Base-by-base conservation (phyloP, 1,284 basidiomycete species). In the Tilletia indica region DNA sequence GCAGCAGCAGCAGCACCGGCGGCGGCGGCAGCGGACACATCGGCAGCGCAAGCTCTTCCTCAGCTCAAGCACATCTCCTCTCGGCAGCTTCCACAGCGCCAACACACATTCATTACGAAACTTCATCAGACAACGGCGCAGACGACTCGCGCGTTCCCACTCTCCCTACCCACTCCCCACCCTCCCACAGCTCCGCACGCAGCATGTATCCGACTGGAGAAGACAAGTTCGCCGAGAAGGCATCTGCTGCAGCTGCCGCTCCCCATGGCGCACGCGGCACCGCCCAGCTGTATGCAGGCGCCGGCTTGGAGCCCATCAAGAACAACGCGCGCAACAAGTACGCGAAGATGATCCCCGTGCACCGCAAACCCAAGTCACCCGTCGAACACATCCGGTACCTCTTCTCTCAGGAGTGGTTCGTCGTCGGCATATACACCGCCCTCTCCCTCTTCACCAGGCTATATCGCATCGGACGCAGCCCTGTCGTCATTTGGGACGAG, bases 401-500 rank as follows among this genome's bases (percentile, higher is more conserved):
- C 5, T 64, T 74, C 49, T 70, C 73, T n/a, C 74, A 79, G 54
- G 81, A 82, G 48, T 74, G 75, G 64, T 72, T 77, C 66, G 72
- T 82, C 67, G 71, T 77, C 19, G 88, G 90, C 70, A 87, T 95
- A 70, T 99, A 99, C 87, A 97, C 94, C 42, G 88, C 97, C 58
- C 89, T 98, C 72, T 90, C 93, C 38, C 94, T 96, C 87, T 92
- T 92, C 88, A 98, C 96, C 8, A 91, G 96, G 49, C 95, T 93
- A 85, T 93, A 95, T 88, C 89, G 91, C 76, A 99, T 99, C 73
- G 96, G 96, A n/a, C 89, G 90, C 71, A 89, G 92, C 69, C 89
- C 91, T 80, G 85, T 89, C 76, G 96, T 99, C 85, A 90, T 98
- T 72, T 99, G 97, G 96, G 97, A 99, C 85, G 97, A 98, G 73